These are phyloP conservation scores for Apiotrichum sp. DNA, from an alignment of 1,284 basidiomycete species.

Conservation along the genomic window DNA sequence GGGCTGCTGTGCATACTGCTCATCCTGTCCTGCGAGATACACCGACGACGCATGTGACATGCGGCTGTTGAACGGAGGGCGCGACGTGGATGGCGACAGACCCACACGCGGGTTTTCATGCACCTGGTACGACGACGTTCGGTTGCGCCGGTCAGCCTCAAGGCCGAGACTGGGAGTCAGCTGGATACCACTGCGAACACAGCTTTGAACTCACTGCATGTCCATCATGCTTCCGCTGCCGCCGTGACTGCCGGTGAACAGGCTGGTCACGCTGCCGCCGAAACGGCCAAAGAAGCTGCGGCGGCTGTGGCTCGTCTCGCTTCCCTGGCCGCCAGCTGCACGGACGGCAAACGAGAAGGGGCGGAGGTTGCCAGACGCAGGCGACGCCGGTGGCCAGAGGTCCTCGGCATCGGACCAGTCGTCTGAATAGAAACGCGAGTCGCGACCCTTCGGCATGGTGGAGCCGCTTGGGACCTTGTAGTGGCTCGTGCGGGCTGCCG, in stretches of 20 bases:
- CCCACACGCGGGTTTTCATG: conserved; percentile 35
- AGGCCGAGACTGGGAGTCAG: conserved; percentile 37
- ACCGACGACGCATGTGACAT: conserved; percentile 7
- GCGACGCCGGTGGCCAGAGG: conserved; percentile 32
- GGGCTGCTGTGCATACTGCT: background rate
- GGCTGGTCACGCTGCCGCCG: conserved; percentile 65
- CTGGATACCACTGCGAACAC: background rate
- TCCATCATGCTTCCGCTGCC: conserved; percentile 80
- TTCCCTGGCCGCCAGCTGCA: conserved; percentile 29
- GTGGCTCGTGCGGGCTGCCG: conserved; percentile 7
- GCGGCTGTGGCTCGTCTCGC: conserved; percentile 23
- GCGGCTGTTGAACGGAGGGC: conserved; percentile 28
- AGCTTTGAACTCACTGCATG: conserved; percentile 70
- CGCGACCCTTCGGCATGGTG: conserved; percentile 13
- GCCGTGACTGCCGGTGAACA: conserved; percentile 70
- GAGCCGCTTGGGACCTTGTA: conserved; percentile 12
- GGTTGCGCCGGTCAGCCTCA: conserved; percentile 39
- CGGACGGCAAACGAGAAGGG: conserved; percentile 47
- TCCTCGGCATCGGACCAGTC: conserved; percentile 30
- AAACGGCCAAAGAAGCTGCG: conserved; percentile 54
- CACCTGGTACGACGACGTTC: conserved; percentile 26
- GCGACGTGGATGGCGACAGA: conserved; percentile 36
- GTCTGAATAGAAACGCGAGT: conserved; percentile 13
- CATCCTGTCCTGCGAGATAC: background rate
- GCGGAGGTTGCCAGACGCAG: conserved; percentile 25